Base-by-base conservation (phyloP, 2,329 filamentous ascomycete species). In the Pseudonectria buxi region DNA sequence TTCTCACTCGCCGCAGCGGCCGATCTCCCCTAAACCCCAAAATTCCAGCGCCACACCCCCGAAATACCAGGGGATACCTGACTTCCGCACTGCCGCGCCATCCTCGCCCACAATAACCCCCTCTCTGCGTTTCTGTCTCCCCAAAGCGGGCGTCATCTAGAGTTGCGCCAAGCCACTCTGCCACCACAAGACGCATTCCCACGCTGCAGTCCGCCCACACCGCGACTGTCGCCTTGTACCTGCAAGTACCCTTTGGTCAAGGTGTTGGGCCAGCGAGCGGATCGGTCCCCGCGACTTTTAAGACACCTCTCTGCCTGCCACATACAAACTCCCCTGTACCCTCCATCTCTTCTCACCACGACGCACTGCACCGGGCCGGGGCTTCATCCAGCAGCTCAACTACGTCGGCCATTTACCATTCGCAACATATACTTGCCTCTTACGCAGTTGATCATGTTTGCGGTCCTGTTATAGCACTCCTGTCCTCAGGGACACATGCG, bases 401-500 rank as follows among this genome's bases (percentile, higher is more conserved):
- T 30, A 37, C 39, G 14, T 32, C 44, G 35, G 30, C 29, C 40
- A 32, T 33, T 34, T 34, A 33, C 32, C 36, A 39, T 31, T 32
- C 31, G 33, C 32, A 33, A 32, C 46, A 35, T 32, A 49, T 34
- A 42, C 30, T 26, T 35, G 26, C 38, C 36, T 35, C 36, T 33
- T 41, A 45, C 35, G 33, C 41, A 46, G 44, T 55, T 48, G 46
- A 62, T 43, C 40, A 63, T 63, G 59, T 57, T 46, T 39, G 47
- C 42, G 42, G 35, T 41, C 39, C 48, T 46, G 30, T 62, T 63
- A 63, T 63, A 63, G 51, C 59, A 56, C 36, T 22, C 46, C 50
- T 35, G 59, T 63, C 59, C 59, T 56, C 51, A 58, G 58, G 59
- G 59, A 62, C 58, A 54, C 47, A 43, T 32, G 14, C n/a, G 29